These are phyloP conservation scores for Amaranthus cruentus DNA, from an alignment of 148 eudicot species.

Conservation along the genomic window DNA sequence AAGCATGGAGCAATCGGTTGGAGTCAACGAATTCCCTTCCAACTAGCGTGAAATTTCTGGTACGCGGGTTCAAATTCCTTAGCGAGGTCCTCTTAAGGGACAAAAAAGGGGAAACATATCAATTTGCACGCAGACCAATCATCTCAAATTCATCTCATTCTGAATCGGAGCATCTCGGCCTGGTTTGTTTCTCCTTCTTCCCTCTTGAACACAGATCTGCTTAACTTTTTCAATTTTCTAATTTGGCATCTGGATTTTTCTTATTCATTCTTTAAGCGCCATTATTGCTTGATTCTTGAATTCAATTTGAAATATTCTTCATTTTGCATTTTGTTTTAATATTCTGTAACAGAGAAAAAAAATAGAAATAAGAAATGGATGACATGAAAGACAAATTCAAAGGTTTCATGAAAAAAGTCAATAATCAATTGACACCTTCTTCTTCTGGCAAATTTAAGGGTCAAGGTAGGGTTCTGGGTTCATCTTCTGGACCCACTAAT, in stretches of 20 bases:
- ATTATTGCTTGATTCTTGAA: too few relatives aligned
- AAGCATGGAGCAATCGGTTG: not conserved
- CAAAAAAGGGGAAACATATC: too few relatives aligned
- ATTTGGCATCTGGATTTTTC: too few relatives aligned
- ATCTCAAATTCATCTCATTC: not conserved
- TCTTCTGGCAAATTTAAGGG: constrained; percentile 86
- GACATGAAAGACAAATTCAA: constrained; percentile 86
- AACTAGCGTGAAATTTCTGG: not conserved
- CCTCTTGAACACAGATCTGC: not conserved
- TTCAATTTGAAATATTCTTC: too few relatives aligned
- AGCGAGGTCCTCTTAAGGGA: not conserved
- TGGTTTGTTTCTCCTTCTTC: constrained; percentile 4
- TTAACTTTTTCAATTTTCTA: not conserved
- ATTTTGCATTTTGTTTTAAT: too few relatives aligned
- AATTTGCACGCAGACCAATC: too few relatives aligned
- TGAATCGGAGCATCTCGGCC: not conserved
- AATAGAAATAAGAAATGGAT: constrained; percentile 33
- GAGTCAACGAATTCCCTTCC: not conserved
- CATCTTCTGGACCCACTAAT: constrained; percentile 43
- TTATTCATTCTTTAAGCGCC: too few relatives aligned
- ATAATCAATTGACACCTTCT: constrained; percentile 53
- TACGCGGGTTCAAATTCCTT: constrained; percentile 1
- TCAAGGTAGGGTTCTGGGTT: constrained; percentile 78
- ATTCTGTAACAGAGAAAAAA: too few relatives aligned
- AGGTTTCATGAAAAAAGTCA: constrained; percentile 92